Conservation (phyloP, 2,329 filamentous ascomycete species). For the Ustulina deusta region DNA sequence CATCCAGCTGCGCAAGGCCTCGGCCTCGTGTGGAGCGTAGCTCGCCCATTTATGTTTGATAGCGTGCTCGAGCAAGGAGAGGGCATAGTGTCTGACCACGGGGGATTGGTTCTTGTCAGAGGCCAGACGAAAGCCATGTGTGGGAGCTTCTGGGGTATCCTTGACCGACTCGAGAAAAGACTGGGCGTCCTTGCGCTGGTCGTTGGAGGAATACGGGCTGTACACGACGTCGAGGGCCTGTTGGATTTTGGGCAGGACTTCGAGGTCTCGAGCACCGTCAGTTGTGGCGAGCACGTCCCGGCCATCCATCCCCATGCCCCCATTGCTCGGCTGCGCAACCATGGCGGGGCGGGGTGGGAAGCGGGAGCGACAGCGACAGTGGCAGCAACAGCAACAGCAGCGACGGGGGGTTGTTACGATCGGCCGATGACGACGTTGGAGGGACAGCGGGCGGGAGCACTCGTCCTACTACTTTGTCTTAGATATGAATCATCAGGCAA, state of each 20-base stretch:
- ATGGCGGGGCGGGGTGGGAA: conserved; percentile 40
- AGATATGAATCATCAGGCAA: conserved; percentile 47
- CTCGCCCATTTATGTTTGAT: conserved; percentile 87
- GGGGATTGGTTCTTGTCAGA: conserved; percentile 79
- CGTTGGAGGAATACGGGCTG: conserved; percentile 82
- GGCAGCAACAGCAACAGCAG: neutral
- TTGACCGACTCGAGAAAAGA: conserved; percentile 89
- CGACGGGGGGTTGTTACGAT: conserved; percentile 36
- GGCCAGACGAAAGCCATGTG: conserved; percentile 86
- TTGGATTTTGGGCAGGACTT: conserved; percentile 75
- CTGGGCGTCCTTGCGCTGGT: conserved; percentile 84
- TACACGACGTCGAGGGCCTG: conserved; percentile 91
- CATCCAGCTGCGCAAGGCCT: conserved; percentile 79
- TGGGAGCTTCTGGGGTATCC: conserved; percentile 79
- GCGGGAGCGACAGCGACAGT: neutral
- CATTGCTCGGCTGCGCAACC: conserved; percentile 47
- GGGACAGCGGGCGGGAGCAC: conserved; percentile 45
- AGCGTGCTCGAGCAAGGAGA: conserved; percentile 90
- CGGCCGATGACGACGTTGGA: conserved; percentile 45
- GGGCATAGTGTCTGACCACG: conserved; percentile 90
- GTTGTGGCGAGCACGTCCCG: conserved; percentile 52
- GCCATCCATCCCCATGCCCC: conserved; percentile 51
- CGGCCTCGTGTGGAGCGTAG: conserved; percentile 75
- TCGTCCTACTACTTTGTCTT: conserved; percentile 44
- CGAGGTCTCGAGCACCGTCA: conserved; percentile 48